A percentile compares a stretch with the other conserved stretches of the same genome.
phyloP scores from a whole-genome alignment of 2,329 filamentous ascomycete genomes.

The Mollisiaceae sp. region DNA sequence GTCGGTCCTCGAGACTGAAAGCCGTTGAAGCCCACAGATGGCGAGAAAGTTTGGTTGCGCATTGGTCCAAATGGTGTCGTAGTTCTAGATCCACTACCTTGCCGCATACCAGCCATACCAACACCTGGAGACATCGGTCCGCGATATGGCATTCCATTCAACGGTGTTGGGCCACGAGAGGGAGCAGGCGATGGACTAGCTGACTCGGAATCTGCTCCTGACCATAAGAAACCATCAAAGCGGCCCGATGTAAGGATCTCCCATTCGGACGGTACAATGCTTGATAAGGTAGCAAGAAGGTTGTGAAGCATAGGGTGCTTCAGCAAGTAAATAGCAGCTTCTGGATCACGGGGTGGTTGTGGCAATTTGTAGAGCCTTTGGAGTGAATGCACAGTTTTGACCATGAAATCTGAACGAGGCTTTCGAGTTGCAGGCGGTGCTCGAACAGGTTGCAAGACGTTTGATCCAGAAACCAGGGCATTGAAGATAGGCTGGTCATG shows the following conservation, averaged over 20 bases:
- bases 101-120: conserved; percentile 21
- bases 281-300: conserved; percentile 82
- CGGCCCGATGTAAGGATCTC: conserved; percentile 92
- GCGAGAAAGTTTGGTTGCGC: conserved; percentile 39
- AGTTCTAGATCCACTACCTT: conserved; percentile 34
- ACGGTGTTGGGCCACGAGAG: conserved; percentile 61
- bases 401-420: conserved; percentile 73
- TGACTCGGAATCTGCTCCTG: conserved; percentile 74
- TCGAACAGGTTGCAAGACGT: conserved; percentile 58
- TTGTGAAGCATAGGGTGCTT: conserved; percentile 83
- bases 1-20: conserved; percentile 59
- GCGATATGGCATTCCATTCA: conserved; percentile 51
- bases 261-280: conserved; percentile 93
- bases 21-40: conserved; percentile 34
- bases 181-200: conserved; percentile 47
- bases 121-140: conserved; percentile 38
- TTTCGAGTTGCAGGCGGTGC: conserved; percentile 73
- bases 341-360: conserved; percentile 78
- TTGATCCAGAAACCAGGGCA: conserved; percentile 70
- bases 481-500: conserved; percentile 83
- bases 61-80: conserved; percentile 41
- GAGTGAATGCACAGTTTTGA: conserved; percentile 77
- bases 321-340: conserved; percentile 84
- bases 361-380: conserved; percentile 83
- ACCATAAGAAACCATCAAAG: conserved; percentile 95